Evolutionary conservation across 768 basidiomycete genomes (phyloP).

Genomic region (Podaxis sp.): DNA sequence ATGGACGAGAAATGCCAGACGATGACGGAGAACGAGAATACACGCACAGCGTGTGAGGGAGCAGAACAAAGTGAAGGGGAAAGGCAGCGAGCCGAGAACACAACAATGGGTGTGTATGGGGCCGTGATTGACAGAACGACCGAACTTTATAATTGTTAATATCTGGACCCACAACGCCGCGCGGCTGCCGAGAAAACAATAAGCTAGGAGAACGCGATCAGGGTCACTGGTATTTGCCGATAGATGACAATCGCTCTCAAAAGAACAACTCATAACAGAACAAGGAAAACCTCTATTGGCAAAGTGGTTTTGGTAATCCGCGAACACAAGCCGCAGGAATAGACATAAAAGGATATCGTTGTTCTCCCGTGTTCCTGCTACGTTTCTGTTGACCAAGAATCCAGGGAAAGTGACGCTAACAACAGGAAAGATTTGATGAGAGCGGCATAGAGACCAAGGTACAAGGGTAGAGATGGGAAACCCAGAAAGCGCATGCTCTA

Average conservation of each 20-base stretch:
- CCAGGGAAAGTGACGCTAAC: too few species aligned
- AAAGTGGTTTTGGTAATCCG: not conserved
- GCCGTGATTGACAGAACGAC: not conserved
- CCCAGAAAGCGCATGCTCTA: too few species aligned
- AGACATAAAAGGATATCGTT: not conserved
- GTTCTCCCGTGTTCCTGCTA: not conserved
- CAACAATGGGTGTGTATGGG: conserved; percentile 12
- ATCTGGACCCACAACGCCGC: conserved; percentile 33
- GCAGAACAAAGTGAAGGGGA: conserved; percentile 15
- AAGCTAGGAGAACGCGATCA: not conserved
- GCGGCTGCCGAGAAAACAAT: conserved; percentile 14
- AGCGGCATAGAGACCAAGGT: not conserved
- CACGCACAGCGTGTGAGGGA: conserved; percentile 36
- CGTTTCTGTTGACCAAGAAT: not conserved
- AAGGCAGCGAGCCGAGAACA: conserved; percentile 15
- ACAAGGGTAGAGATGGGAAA: too few species aligned
- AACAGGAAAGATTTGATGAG: not conserved
- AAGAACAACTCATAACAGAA: not conserved
- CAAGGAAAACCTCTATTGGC: not conserved
- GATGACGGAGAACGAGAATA: conserved; percentile 19
- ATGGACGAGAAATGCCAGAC: not conserved
- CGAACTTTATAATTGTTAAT: conserved; percentile 21
- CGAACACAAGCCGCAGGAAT: too few species aligned
- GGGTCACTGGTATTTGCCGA: not conserved
- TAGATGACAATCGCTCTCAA: conserved; percentile 4